phyloP scores from a whole-genome alignment of 2,329 filamentous ascomycete species.

The Aspergillus brunneoviolaceus region DNA sequence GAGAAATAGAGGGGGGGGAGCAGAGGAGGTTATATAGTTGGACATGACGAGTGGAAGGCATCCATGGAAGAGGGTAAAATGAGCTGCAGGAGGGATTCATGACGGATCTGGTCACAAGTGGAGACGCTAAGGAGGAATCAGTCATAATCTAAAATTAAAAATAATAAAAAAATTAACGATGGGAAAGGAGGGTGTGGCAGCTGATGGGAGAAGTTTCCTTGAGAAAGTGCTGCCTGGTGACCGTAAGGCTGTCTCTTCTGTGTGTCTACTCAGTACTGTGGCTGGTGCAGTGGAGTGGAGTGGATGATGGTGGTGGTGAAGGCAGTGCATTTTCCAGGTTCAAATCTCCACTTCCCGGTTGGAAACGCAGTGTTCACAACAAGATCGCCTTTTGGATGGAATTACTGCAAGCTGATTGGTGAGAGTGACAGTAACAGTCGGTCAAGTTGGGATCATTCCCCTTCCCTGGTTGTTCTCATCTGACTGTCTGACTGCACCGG shows the following conservation, averaged over 20 bases:
- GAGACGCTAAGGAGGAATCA: slow-evolving; percentile 1
- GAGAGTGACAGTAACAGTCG: slow-evolving; percentile 4
- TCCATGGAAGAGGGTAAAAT: slow-evolving; percentile 10
- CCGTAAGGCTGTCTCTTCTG: slow-evolving; percentile 9
- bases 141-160: background rate
- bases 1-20: background rate
- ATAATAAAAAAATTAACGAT: slow-evolving; percentile 4
- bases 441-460: slow-evolving; percentile 6
- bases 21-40: slow-evolving; percentile 15
- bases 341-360: background rate
- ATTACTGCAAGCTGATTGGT: slow-evolving; percentile 13
- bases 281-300: background rate
- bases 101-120: slow-evolving; percentile 22
- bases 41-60: slow-evolving; percentile 5
- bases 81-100: slow-evolving; percentile 10
- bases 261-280: background rate
- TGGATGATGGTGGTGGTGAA: background rate
- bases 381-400: slow-evolving; percentile 9
- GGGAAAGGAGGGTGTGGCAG: background rate
- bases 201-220: slow-evolving; percentile 2
- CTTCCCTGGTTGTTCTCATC: background rate
- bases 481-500: background rate
- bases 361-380: background rate
- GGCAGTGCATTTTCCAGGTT: background rate
- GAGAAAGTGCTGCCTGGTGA: slow-evolving; percentile 10